phyloP scores from a whole-genome alignment of 2,329 filamentous ascomycete species.

The Epicoccum nigrum region DNA sequence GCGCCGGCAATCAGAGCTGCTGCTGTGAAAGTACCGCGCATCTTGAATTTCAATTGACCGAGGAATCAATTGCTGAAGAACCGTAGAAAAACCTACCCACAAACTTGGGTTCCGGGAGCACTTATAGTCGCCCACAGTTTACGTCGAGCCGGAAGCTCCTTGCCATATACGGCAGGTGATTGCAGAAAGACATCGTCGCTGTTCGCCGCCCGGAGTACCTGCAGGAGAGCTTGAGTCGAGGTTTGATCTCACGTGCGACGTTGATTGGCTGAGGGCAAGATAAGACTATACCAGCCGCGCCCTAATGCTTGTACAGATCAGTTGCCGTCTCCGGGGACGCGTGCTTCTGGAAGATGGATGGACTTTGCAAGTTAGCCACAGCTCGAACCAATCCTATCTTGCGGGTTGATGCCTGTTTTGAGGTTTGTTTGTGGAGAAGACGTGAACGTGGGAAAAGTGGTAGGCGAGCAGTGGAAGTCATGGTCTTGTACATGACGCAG shows the following conservation, averaged over 20 bases:
- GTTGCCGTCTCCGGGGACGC: conserved; percentile 23
- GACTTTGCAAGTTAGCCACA: conserved; percentile 7
- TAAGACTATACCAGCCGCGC: conserved; percentile 29
- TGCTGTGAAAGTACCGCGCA: conserved; percentile 26
- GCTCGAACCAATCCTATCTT: not conserved
- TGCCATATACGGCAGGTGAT: conserved; percentile 43
- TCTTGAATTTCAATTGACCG: conserved; percentile 21
- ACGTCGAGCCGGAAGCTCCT: conserved; percentile 30
- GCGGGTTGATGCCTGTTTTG: conserved; percentile 8
- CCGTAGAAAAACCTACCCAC: conserved; percentile 15
- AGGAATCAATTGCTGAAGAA: not conserved
- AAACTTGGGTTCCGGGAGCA: conserved; percentile 12
- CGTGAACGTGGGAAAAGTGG: conserved; percentile 19
- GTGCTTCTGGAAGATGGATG: conserved; percentile 2
- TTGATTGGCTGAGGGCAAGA: conserved; percentile 38
- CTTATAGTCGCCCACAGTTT: conserved; percentile 15
- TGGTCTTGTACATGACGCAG: conserved; percentile 2
- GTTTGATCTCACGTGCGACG: conserved; percentile 35
- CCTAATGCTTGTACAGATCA: conserved; percentile 24
- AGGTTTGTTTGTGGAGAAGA: not conserved
- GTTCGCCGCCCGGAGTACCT: conserved; percentile 34
- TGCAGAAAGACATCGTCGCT: conserved; percentile 15
- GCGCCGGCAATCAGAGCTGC: conserved; percentile 28
- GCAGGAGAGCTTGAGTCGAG: conserved; percentile 30
- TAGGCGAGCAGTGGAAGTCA: conserved; percentile 13